Evolutionary conservation across 2,329 filamentous ascomycete genomes (phyloP).

Genomic region (Neofusicoccum sp.): DNA sequence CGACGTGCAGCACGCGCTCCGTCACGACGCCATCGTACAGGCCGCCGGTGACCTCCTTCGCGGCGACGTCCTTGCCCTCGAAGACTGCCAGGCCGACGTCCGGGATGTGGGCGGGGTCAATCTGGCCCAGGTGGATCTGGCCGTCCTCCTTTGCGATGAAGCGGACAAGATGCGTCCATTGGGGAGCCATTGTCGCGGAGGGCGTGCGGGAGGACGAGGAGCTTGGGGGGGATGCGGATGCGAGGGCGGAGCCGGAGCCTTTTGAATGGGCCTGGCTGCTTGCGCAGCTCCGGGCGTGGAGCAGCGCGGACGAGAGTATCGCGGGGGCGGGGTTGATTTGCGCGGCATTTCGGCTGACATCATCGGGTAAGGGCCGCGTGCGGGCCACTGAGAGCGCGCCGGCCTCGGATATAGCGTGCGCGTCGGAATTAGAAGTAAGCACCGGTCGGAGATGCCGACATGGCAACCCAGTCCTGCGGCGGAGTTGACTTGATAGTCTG

Average conservation of each 20-base stretch:
- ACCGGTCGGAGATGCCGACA: background rate
- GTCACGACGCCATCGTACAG: slow-evolving; percentile 39
- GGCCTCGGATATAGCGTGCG: background rate
- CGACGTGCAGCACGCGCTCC: slow-evolving; percentile 28
- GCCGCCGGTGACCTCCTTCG: slow-evolving; percentile 34
- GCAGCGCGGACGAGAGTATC: too few species aligned
- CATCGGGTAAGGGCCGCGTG: slow-evolving; percentile 6
- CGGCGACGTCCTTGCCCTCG: slow-evolving; percentile 34
- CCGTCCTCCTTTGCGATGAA: slow-evolving; percentile 45
- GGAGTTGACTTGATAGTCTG: too few species aligned
- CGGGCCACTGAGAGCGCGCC: background rate
- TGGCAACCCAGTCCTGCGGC: too few species aligned
- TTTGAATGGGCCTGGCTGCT: too few species aligned
- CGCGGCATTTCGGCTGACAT: slow-evolving; percentile 4
- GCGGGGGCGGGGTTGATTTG: too few species aligned
- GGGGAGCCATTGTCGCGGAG: background rate
- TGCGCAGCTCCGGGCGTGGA: too few species aligned
- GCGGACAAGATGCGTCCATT: slow-evolving; percentile 43
- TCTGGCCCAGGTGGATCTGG: slow-evolving; percentile 41
- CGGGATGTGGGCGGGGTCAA: slow-evolving; percentile 31
- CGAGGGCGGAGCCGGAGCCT: background rate
- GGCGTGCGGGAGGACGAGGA: background rate
- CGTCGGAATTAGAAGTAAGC: background rate
- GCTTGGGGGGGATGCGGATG: background rate
- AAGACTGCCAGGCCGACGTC: slow-evolving; percentile 38